phyloP scores from a whole-genome alignment of 768 basidiomycete genomes.

The Sarcomyxa edulis region DNA sequence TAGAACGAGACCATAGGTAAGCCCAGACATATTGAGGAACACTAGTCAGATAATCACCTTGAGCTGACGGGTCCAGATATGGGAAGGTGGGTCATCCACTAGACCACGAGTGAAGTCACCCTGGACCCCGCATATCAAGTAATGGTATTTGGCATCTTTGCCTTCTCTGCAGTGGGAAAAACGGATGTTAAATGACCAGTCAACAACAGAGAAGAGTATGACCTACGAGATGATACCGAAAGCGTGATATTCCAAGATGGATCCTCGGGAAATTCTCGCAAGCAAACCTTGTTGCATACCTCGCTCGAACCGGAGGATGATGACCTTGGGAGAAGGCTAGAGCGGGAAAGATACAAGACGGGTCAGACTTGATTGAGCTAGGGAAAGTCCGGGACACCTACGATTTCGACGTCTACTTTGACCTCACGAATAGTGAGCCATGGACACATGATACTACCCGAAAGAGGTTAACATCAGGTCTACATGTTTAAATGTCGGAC shows the following conservation, averaged over 20 bases:
- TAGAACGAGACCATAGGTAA: constrained; percentile 19
- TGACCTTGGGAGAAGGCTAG: constrained; percentile 79
- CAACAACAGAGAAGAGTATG: constrained; percentile 8
- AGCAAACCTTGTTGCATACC: constrained; percentile 86
- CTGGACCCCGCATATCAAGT: constrained; percentile 82
- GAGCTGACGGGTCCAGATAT: constrained; percentile 75
- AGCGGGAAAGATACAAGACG: constrained; percentile 5
- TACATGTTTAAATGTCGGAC: constrained; percentile 11
- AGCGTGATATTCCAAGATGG: constrained; percentile 79
- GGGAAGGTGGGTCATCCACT: constrained; percentile 64
- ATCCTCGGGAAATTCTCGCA: constrained; percentile 71
- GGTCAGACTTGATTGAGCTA: constrained; percentile 1
- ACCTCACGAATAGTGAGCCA: constrained; percentile 77
- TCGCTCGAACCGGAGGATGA: constrained; percentile 71
- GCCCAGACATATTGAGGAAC: not conserved
- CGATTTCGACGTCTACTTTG: constrained; percentile 73
- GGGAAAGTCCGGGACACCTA: constrained; percentile 25
- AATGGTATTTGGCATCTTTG: constrained; percentile 66
- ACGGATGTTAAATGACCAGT: constrained; percentile 3
- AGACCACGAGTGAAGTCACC: constrained; percentile 77
- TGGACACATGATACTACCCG: constrained; percentile 56
- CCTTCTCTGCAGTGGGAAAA: constrained; percentile 49
- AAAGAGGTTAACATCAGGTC: constrained; percentile 5
- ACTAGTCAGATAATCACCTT: constrained; percentile 42
- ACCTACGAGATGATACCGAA: constrained; percentile 79